Percentiles rank a stretch among this genome's conserved stretches.
These are phyloP conservation scores for Ensete glaucum DNA, from an alignment of 176 grass and related monocot genomes.

Conservation along the genomic window DNA sequence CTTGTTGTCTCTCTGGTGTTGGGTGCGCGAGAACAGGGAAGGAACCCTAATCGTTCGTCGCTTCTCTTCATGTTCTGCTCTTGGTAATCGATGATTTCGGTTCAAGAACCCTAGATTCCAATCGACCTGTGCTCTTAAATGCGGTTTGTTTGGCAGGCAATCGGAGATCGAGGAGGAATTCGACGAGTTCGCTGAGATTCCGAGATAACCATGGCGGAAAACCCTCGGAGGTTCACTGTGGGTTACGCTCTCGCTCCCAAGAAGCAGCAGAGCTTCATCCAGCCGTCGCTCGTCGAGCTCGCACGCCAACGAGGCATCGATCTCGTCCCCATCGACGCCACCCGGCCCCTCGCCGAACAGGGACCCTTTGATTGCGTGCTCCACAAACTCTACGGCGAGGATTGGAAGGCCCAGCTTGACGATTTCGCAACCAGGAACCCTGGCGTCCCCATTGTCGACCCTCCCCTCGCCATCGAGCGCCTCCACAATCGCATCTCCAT, in stretches of 20 bases:
- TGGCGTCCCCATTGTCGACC: constrained; percentile 48
- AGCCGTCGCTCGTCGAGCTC: constrained; percentile 1
- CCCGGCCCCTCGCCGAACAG: constrained; percentile 47
- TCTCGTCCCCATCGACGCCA: constrained; percentile 51
- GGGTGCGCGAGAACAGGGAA: no score
- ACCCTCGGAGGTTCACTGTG: constrained; percentile 23
- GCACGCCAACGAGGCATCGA: constrained; percentile 43
- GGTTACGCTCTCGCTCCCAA: no score
- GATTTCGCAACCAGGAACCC: constrained; percentile 47
- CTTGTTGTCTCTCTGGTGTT: no score
- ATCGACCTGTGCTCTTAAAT: no score
- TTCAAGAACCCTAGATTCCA: no score
- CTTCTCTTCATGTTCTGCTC: no score
- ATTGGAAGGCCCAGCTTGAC: constrained; percentile 5
- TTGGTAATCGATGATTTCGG: no score
- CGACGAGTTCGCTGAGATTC: neutral
- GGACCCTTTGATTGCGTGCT: constrained; percentile 79
- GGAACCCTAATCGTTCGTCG: no score
- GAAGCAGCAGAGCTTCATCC: no score
- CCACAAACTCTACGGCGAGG: constrained; percentile 68
- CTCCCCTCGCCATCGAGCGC: constrained; percentile 63
- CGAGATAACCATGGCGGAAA: constrained; percentile 17
- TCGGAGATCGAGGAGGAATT: no score
- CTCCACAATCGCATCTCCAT: constrained; percentile 7
- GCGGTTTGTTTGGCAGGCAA: no score